These are phyloP conservation scores for Neurospora hispaniola DNA, from an alignment of 495 filamentous ascomycete genomes.

Conservation along the genomic window DNA sequence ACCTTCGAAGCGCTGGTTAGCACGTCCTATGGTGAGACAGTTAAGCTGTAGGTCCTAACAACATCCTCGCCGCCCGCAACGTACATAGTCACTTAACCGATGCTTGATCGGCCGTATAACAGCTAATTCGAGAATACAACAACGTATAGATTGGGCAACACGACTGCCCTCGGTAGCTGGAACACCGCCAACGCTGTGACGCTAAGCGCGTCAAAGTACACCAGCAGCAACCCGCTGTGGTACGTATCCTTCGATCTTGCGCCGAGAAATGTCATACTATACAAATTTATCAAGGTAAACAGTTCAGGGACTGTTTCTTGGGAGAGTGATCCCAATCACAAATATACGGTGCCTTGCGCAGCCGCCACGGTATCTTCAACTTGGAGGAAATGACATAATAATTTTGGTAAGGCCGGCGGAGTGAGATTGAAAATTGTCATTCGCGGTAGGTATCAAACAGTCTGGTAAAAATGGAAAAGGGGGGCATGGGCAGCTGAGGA, in stretches of 20 bases:
- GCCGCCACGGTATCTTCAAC: conserved; percentile 7
- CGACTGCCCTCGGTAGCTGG: conserved; percentile 47
- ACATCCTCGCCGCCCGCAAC: not conserved
- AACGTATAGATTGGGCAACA: conserved; percentile 34
- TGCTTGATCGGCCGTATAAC: not conserved
- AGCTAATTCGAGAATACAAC: not conserved
- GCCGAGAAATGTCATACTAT: conserved; percentile 44
- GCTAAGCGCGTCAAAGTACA: conserved; percentile 46
- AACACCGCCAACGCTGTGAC: conserved; percentile 37
- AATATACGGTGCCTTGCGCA: conserved; percentile 41
- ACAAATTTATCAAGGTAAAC: conserved; percentile 58
- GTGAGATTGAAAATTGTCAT: not conserved
- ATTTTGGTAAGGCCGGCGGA: not conserved
- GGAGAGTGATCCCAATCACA: conserved; percentile 55
- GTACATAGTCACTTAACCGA: not conserved
- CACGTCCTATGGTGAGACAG: conserved; percentile 45
- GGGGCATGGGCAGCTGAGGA: not conserved
- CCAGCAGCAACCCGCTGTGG: conserved; percentile 48
- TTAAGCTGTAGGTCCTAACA: conserved; percentile 35
- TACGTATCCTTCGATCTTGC: conserved; percentile 38
- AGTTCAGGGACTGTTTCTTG: conserved; percentile 45
- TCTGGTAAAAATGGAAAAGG: not conserved
- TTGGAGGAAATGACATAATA: conserved; percentile 5
- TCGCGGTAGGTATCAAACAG: not conserved
- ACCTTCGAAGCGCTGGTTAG: conserved; percentile 47